Base-by-base conservation (phyloP, 345 rosid genomes). In the Rhodomyrtus tomentosa region DNA sequence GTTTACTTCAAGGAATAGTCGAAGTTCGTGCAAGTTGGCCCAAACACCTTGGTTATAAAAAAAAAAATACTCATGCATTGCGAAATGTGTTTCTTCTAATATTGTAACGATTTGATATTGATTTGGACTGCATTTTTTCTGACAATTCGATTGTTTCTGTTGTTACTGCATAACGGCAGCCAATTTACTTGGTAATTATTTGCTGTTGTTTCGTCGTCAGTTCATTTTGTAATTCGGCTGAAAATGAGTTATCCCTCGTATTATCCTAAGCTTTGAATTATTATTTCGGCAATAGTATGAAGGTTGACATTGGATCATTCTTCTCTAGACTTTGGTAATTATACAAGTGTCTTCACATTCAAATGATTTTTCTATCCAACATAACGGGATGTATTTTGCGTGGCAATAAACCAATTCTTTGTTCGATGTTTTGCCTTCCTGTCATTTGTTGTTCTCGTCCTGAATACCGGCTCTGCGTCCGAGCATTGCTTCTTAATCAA, bases 401-500 rank as follows among this genome's bases (percentile, higher is more conserved):
- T 24, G 3, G 45, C 82, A 22, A 76, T 72, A 74, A 53, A 21
- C 27, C 84, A 4, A 79, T 79, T 59, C n/a, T n/a, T 18, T 48
- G 40, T 93, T 40, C 87, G 92, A 21, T 86, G 88, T 80, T 84
- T 92, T 52, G 54, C 80, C 88, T 94, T 95, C 89, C 85, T 90
- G 83, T 95, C 98, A 84, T 97, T 95, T 89, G 98, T 92, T 52
- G 91, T 92, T 89, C 93, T 94, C 91, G 93, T 97, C 89, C 98
- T 89, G 59, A 91, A 93, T 85, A 95, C 99, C 82, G 96, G 88
- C 50, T 87, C 93, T 86, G 92, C 95, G 1, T 85, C 84, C 21
- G 96, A 82, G 86, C 94, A 96, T 85, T 92, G 96, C 91, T 94
- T 95, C 94, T 96, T 94, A 82, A 90, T 92, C 88, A 97, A 85